Evolutionary conservation across 2,329 filamentous ascomycete genomes (phyloP).

Genomic region (Sporothrix humicola): DNA sequence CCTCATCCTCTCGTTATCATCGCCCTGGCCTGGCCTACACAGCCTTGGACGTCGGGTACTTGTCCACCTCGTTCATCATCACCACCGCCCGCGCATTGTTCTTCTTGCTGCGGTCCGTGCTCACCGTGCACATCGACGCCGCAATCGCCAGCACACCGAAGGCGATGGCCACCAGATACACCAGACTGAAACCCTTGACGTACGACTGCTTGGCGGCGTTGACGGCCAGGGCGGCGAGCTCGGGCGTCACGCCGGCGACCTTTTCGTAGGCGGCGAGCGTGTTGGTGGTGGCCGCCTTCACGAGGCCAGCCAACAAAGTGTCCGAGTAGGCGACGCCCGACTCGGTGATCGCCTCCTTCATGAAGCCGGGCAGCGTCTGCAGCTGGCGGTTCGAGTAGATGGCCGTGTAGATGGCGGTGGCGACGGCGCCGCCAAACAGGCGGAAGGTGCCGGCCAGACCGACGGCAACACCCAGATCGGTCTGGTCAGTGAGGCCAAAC

Average conservation of each 20-base stretch:
- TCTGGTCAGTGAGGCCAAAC: conserved; percentile 46
- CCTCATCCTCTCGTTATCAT: no score
- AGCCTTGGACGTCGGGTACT: conserved; percentile 13
- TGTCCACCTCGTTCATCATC: conserved; percentile 40
- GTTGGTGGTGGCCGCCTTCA: conserved; percentile 44
- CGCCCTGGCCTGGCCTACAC: neutral
- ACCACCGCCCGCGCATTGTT: conserved; percentile 41
- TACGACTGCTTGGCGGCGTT: conserved; percentile 45
- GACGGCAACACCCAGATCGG: conserved; percentile 47
- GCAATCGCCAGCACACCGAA: conserved; percentile 43
- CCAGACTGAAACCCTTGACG: conserved; percentile 45
- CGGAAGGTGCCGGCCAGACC: conserved; percentile 48
- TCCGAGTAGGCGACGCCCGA: conserved; percentile 39
- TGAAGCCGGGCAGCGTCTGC: conserved; percentile 38
- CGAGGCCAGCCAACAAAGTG: conserved; percentile 37
- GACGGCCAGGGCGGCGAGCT: conserved; percentile 41
- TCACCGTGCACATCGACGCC: conserved; percentile 42
- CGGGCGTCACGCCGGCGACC: conserved; percentile 42
- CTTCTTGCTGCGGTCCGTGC: conserved; percentile 45
- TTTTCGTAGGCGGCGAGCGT: conserved; percentile 45
- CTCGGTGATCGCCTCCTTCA: conserved; percentile 37
- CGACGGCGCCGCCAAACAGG: conserved; percentile 47
- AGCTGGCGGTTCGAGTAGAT: conserved; percentile 45
- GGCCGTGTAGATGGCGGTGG: conserved; percentile 48
- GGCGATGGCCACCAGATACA: conserved; percentile 45